phyloP scores from a whole-genome alignment of 2,329 filamentous ascomycete species.

The Xylaria digitata region DNA sequence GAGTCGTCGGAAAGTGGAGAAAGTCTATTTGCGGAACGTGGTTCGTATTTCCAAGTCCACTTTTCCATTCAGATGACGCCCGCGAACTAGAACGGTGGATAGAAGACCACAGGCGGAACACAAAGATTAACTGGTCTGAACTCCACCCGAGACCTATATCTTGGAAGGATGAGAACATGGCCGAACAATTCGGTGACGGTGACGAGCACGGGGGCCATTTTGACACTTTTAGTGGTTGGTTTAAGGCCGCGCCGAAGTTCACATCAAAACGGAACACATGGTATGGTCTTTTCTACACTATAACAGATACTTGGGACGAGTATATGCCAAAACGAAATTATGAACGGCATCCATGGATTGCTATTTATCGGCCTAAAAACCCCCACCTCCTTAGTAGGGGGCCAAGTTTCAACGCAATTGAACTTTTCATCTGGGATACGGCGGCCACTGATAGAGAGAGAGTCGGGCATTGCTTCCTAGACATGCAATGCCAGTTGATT shows the following conservation, averaged over 20 bases:
- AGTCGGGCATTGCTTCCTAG: slow-evolving; percentile 49
- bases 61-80: slow-evolving; percentile 39
- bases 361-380: slow-evolving; percentile 58
- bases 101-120: slow-evolving; percentile 13
- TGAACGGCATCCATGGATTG: slow-evolving; percentile 63
- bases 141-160: slow-evolving; percentile 57
- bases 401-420: slow-evolving; percentile 50
- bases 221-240: slow-evolving; percentile 54
- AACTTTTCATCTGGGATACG: slow-evolving; percentile 68
- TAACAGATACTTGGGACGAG: slow-evolving; percentile 54
- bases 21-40: slow-evolving; percentile 31
- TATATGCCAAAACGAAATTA: slow-evolving; percentile 40
- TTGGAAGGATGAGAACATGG: slow-evolving; percentile 56
- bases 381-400: slow-evolving; percentile 45
- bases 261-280: slow-evolving; percentile 51
- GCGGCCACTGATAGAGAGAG: slow-evolving; percentile 45
- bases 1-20: slow-evolving; percentile 11
- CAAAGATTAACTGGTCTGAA: slow-evolving; percentile 35
- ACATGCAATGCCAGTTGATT: slow-evolving; percentile 60
- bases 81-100: slow-evolving; percentile 41
- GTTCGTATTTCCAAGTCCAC: slow-evolving; percentile 26
- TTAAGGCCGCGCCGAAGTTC: slow-evolving; percentile 41
- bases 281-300: slow-evolving; percentile 63
- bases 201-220: slow-evolving; percentile 44
- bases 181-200: slow-evolving; percentile 50